Evolutionary conservation across 1,284 basidiomycete species (phyloP), one percentile per base, ranked within the genome.

Genomic region (Cronartium ribicola): DNA sequence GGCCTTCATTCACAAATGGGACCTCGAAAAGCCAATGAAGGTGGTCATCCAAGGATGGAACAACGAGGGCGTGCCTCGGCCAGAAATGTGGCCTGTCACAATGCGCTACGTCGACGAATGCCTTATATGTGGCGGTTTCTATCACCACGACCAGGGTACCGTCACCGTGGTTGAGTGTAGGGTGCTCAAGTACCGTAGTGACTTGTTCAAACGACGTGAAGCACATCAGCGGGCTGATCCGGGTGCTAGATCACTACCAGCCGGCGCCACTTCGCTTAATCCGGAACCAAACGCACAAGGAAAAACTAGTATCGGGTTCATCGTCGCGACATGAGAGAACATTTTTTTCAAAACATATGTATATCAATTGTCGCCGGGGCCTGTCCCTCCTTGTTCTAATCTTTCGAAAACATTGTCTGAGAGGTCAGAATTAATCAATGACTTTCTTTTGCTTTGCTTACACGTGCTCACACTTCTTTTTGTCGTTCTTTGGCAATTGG

Each of bases 41-140:
- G 22, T 61, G 5, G 14, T 17, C 14, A 40, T 61, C 39, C 60
- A 61, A 61, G 60, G 60, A 17, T 61, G 60, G 60, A 37, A 61
- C 29, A 61, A 61, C 39, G 29, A 5, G 4, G 60, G 60, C 8
- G 39, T 40, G 1, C 60, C 60, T 17, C 29, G 29, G 17, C 39
- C 60, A 17, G 60, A 36, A 29, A 36, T 61, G 29, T 61, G 60
- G 60, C 60, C 60, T 1, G 60, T 61, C 4, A 61, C 22, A 7
- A 61, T 61, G 60, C 17, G 60, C 5, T 40, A 61, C 39, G 6
- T 61, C 14, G 60, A 61, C 29, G 60, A 61, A 37, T 61, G 60
- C 39, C 39, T 61, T 10, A n/a, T 37, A 1, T 61, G 60, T 61
- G 60, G 60, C 39, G 60, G 39, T 17, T 61, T 36, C 29, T 61